Percentiles rank a stretch among this genome's conserved stretches.
These are phyloP conservation scores for Sugiyamaella americana DNA, from an alignment of 805 yeast genomes.

Conservation along the genomic window DNA sequence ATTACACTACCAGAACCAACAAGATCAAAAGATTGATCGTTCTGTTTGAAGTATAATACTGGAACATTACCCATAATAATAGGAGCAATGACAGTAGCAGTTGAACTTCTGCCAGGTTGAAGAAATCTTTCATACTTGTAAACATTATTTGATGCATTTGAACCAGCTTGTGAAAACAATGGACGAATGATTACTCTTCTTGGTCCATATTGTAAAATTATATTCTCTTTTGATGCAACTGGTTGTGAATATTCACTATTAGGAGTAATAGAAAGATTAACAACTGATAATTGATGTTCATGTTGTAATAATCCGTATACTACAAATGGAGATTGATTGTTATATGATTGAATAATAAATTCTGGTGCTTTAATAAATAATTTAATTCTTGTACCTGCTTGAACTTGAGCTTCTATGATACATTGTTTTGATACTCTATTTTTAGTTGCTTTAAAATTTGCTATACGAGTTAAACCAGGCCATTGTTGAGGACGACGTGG, in stretches of 20 bases:
- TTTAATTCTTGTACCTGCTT: constrained; percentile 60
- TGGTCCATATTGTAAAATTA: constrained; percentile 89
- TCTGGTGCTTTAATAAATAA: constrained; percentile 46
- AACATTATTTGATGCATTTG: constrained; percentile 75
- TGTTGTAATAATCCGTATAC: constrained; percentile 72
- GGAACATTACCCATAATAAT: constrained; percentile 74
- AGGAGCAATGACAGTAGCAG: constrained; percentile 88
- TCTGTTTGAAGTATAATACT: constrained; percentile 64
- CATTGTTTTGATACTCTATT: constrained; percentile 62
- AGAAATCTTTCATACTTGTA: constrained; percentile 79
- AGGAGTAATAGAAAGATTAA: constrained; percentile 72
- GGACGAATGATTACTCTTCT: constrained; percentile 83
- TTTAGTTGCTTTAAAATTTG: constrained; percentile 70
- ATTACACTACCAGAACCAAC: constrained; percentile 88
- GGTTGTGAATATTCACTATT: constrained; percentile 91
- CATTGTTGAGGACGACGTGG: constrained; percentile 70
- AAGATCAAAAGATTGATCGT: constrained; percentile 44
- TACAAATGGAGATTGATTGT: constrained; percentile 49
- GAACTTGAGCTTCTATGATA: constrained; percentile 37
- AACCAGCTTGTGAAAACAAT: constrained; percentile 63
- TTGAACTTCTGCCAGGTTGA: constrained; percentile 65
- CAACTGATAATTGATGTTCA: constrained; percentile 80
- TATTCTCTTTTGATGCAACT: constrained; percentile 70
- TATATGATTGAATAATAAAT: constrained; percentile 49
- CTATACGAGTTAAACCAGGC: constrained; percentile 65